phyloP scores from a whole-genome alignment of 1,284 basidiomycete genomes.

The Rhodotorula sp. region DNA sequence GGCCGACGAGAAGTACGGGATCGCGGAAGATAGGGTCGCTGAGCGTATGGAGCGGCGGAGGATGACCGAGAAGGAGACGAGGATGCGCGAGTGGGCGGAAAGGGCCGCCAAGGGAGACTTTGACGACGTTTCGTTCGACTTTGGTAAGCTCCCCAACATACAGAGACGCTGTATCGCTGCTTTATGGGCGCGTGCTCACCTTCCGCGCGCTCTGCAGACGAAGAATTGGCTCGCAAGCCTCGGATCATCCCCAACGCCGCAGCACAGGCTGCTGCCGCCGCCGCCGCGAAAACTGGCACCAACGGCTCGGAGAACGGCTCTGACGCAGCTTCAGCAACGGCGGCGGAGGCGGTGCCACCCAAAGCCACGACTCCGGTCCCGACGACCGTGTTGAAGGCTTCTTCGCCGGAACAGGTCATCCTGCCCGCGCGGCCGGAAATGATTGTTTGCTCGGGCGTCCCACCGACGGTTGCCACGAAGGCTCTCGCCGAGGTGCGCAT shows the following conservation, averaged over 20 bases:
- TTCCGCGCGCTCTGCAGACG: conserved; percentile 6
- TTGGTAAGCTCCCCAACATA: conserved; percentile 41
- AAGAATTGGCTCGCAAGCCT: conserved; percentile 9
- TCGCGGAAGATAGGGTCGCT: conserved; percentile 63
- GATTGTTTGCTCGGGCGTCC: conserved; percentile 89
- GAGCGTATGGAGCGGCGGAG: conserved; percentile 73
- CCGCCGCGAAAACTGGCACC: neutral
- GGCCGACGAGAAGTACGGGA: conserved; percentile 92
- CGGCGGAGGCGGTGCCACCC: conserved; percentile 46
- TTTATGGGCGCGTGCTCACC: too few species aligned
- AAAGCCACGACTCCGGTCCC: conserved; percentile 54
- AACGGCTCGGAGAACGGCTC: conserved; percentile 50
- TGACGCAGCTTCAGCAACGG: conserved; percentile 50
- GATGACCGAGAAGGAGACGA: conserved; percentile 70
- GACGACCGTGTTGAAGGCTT: conserved; percentile 56
- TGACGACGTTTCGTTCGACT: conserved; percentile 60
- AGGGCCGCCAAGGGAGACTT: conserved; percentile 78
- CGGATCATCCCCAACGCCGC: conserved; percentile 8
- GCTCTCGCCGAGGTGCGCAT: conserved; percentile 77
- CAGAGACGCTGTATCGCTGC: too few species aligned
- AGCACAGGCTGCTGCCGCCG: conserved; percentile 4
- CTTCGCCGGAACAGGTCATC: conserved; percentile 66
- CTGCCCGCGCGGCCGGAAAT: conserved; percentile 59
- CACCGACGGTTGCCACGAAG: conserved; percentile 79
- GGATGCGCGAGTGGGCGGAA: conserved; percentile 67